Evolutionary conservation across 106 monocot species (phyloP), one percentile per base, ranked within the genome.

Genomic region (Iris macrosiphon): DNA sequence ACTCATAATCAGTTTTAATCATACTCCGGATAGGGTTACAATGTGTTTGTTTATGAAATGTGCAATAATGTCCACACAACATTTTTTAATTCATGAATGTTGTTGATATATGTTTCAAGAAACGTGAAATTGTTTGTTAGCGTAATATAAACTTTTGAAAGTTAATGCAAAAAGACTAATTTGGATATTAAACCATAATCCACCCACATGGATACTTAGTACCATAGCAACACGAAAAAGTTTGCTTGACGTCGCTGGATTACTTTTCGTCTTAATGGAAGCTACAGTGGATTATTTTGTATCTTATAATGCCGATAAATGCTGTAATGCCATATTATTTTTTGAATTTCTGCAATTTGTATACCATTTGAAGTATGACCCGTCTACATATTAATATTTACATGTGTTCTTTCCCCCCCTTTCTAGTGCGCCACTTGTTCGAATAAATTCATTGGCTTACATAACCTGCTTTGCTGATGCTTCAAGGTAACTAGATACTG

Each of bases 381-480:
- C 18, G 4, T 32, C 1, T 32, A 12, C 40, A 26, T 39, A 3
- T 17, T 5, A 40, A 17, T 58, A 20, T 33, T 58, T 41, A 40
- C n/a, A 58, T n/a, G n/a, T n/a, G n/a, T 26, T 40, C 16, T 19
- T 40, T 21, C 16, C n/a, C 6, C 6, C 1, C 41, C 6, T 58
- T 40, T 35, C 41, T 79, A 95, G 96, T 71, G 79, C 83, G 15
- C 86, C 96, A 50, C 74, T 91, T 55, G 92, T 76, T 45, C 76
- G 92, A 48, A 54, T 67, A 58, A 90, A 91, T 75, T 64, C 96
- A 11, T 70, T 98, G 75, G 75, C 87, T 46, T 79, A 90, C 80
- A 70, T 61, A 48, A 83, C 69, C 28, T 90, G 82, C 52, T 98
- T 87, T 70, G 76, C 72, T 67, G 89, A 98, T 80, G 76, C 86